These are phyloP conservation scores for Vigna trinervia DNA, from an alignment of 306 rosid species.

Conservation along the genomic window DNA sequence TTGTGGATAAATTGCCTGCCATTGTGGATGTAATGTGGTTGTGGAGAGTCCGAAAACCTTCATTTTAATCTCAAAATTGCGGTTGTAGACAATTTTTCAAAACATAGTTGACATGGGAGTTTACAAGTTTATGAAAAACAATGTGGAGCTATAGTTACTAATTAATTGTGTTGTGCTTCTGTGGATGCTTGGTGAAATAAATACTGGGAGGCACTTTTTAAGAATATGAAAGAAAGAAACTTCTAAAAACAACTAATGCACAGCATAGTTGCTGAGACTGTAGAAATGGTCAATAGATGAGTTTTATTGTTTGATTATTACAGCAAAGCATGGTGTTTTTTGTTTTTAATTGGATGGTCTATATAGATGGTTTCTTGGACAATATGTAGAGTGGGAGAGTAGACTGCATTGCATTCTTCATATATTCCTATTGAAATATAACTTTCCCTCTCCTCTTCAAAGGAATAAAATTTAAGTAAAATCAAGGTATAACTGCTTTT, in stretches of 20 bases:
- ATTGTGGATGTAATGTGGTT: not conserved
- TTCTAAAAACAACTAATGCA: not conserved
- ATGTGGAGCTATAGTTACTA: not conserved
- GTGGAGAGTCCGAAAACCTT: not conserved
- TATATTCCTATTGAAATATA: not conserved
- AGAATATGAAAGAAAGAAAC: slow-evolving; percentile 13
- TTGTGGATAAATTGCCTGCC: not conserved
- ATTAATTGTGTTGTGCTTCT: slow-evolving; percentile 34
- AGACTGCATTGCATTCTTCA: not conserved
- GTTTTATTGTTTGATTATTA: not conserved
- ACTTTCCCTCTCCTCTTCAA: not conserved
- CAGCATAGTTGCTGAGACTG: slow-evolving; percentile 12
- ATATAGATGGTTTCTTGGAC: slow-evolving; percentile 6
- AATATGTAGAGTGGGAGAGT: slow-evolving; percentile 6
- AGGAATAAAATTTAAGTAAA: not conserved
- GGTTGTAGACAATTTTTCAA: not conserved
- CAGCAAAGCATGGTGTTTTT: not conserved
- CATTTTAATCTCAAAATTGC: not conserved
- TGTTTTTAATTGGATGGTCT: slow-evolving; percentile 3
- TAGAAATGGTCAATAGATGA: not conserved
- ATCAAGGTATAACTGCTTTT: not conserved
- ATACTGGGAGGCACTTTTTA: slow-evolving; percentile 15
- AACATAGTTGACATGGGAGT: not conserved
- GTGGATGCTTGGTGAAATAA: not conserved
- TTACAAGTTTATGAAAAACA: not conserved